phyloP scores from a whole-genome alignment of 208 protist genomes.

The Crithidia thermophila region DNA sequence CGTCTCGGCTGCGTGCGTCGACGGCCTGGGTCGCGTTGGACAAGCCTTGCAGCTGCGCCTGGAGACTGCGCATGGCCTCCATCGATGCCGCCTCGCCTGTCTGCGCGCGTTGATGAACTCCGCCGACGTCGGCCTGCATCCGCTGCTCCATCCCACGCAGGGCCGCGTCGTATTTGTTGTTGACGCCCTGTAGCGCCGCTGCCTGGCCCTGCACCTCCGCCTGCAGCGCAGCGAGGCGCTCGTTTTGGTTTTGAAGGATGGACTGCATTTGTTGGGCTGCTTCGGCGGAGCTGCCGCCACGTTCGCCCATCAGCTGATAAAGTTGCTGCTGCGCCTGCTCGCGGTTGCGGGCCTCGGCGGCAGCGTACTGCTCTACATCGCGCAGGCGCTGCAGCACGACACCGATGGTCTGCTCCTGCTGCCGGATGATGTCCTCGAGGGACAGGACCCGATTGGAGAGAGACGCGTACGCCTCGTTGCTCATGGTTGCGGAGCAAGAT shows the following conservation, averaged over 20 bases:
- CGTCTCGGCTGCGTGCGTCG: slow-evolving; percentile 49
- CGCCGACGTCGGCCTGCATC: slow-evolving; percentile 57
- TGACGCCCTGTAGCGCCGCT: slow-evolving; percentile 46
- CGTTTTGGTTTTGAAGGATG: slow-evolving; percentile 46
- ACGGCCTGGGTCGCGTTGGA: slow-evolving; percentile 46
- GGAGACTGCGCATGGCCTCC: slow-evolving; percentile 52
- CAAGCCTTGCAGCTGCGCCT: slow-evolving; percentile 53
- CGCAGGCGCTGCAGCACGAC: slow-evolving; percentile 71
- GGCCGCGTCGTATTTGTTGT: slow-evolving; percentile 51
- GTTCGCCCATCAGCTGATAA: slow-evolving; percentile 36
- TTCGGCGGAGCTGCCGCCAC: slow-evolving; percentile 22
- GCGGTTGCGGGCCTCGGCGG: slow-evolving; percentile 44
- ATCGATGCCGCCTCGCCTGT: slow-evolving; percentile 45
- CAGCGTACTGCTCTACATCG: slow-evolving; percentile 77
- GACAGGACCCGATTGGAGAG: slow-evolving; percentile 70
- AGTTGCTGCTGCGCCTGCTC: slow-evolving; percentile 59
- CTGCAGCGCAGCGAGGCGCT: slow-evolving; percentile 59
- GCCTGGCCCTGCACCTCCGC: slow-evolving; percentile 51
- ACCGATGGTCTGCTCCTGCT: slow-evolving; percentile 67
- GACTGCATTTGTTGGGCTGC: slow-evolving; percentile 22
- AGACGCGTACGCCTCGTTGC: slow-evolving; percentile 39
- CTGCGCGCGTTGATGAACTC: slow-evolving; percentile 56
- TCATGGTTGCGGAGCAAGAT: slow-evolving; percentile 14
- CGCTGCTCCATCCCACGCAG: slow-evolving; percentile 63
- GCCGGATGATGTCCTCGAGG: slow-evolving; percentile 80